Conservation (phyloP, 352 stramenopile species). For the Phytophthora cryptogea region DNA sequence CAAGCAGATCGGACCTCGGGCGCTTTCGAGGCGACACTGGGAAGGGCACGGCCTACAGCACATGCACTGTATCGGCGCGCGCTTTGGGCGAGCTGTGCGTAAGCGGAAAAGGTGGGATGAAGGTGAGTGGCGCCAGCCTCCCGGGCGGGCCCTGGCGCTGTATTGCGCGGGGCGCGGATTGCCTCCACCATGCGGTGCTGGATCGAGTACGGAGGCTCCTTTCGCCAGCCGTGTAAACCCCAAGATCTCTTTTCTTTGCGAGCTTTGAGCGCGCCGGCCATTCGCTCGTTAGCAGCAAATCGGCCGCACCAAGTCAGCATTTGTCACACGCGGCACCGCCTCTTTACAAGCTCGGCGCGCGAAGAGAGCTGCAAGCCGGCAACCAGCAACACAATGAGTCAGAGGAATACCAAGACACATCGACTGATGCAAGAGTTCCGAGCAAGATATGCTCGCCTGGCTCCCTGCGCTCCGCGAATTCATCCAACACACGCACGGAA, state of each 20-base stretch:
- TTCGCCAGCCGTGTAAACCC: conserved; percentile 19
- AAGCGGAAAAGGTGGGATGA: conserved; percentile 32
- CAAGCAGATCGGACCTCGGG: not conserved
- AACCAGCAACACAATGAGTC: conserved; percentile 18
- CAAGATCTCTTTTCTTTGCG: conserved; percentile 22
- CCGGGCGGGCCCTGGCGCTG: conserved; percentile 19
- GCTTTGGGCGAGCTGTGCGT: not conserved
- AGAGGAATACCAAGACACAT: conserved; percentile 10
- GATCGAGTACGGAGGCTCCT: not conserved
- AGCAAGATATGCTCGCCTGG: conserved; percentile 5
- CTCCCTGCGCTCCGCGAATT: not conserved
- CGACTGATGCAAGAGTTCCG: conserved; percentile 12
- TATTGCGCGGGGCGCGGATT: conserved; percentile 15
- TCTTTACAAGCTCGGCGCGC: conserved; percentile 11
- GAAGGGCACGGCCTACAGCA: not conserved
- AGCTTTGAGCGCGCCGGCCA: conserved; percentile 5
- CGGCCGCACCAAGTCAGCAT: not conserved
- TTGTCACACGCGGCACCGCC: conserved; percentile 5
- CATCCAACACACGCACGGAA: not conserved
- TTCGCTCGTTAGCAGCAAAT: conserved; percentile 25
- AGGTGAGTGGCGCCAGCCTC: conserved; percentile 29
- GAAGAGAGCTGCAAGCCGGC: conserved; percentile 1
- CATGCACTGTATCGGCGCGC: not conserved
- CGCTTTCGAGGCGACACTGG: conserved; percentile 17
- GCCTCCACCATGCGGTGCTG: conserved; percentile 1